These are phyloP conservation scores for Nannochloris sp. DNA, from an alignment of 139 green algal species.

Conservation along the genomic window DNA sequence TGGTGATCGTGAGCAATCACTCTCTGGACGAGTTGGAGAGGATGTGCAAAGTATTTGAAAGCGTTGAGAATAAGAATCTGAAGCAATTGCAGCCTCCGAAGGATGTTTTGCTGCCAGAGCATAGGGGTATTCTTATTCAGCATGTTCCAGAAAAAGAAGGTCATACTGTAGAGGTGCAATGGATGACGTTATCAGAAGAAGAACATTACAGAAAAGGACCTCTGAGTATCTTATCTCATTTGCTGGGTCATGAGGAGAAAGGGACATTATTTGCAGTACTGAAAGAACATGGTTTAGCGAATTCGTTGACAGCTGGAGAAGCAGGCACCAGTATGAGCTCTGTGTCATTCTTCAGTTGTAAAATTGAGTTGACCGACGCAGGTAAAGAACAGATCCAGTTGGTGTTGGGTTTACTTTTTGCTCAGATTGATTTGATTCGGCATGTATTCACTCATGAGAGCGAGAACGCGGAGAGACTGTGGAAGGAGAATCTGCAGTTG, in stretches of 20 bases:
- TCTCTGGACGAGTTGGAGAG: conserved; percentile 60
- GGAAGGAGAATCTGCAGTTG: conserved; percentile 32
- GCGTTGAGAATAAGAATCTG: conserved; percentile 40
- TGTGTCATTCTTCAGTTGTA: conserved; percentile 10
- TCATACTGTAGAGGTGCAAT: conserved; percentile 69
- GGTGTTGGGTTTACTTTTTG: conserved; percentile 46
- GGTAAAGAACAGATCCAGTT: conserved; percentile 42
- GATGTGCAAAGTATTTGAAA: conserved; percentile 41
- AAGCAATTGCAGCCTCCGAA: conserved; percentile 15
- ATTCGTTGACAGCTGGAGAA: conserved; percentile 56
- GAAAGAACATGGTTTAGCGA: conserved; percentile 61
- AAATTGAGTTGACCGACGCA: conserved; percentile 51
- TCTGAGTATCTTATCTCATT: conserved; percentile 61
- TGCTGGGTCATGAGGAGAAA: conserved; percentile 80
- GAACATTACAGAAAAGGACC: conserved; percentile 46
- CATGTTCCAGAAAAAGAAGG: conserved; percentile 66
- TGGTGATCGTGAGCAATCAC: conserved; percentile 52
- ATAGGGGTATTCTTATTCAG: conserved; percentile 29
- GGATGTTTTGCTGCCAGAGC: conserved; percentile 8
- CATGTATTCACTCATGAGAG: not conserved
- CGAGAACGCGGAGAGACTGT: conserved; percentile 30
- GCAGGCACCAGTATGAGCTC: conserved; percentile 21
- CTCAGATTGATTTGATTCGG: conserved; percentile 40
- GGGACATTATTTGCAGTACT: conserved; percentile 76
- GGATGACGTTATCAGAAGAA: conserved; percentile 41